A percentile compares a stretch with the other conserved stretches of the same genome.
Conservation (phyloP, 202 grass and related monocot species). For the Setaria italica region DNA sequence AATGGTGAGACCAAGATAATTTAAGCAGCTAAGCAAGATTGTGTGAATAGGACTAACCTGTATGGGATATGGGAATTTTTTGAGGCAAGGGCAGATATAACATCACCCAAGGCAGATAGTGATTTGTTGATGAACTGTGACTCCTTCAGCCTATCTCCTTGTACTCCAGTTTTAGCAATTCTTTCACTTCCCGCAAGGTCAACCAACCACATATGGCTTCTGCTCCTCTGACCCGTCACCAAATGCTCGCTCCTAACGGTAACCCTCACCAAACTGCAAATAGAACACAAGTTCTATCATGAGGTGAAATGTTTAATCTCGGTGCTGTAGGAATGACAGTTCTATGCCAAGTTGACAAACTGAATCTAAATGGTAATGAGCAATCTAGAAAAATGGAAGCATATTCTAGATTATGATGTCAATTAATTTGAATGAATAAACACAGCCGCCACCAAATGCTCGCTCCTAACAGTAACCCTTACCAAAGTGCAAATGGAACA, state of each 20-base stretch:
- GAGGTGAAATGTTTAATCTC: constrained; percentile 6
- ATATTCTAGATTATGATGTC: constrained; percentile 31
- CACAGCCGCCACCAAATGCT: not conserved
- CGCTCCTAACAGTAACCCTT: too few species aligned
- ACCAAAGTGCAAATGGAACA: too few species aligned
- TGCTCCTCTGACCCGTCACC: constrained; percentile 65
- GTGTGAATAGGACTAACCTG: constrained; percentile 54
- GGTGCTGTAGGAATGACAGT: constrained; percentile 13
- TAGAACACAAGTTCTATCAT: constrained; percentile 17
- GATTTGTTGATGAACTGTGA: constrained; percentile 97
- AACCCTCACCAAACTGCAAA: constrained; percentile 83
- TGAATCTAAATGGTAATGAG: constrained; percentile 9
- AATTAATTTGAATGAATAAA: constrained; percentile 26
- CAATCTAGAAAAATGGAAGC: not conserved
- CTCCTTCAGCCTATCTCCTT: constrained; percentile 90
- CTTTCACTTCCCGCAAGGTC: constrained; percentile 97
- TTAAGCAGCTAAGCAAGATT: constrained; percentile 28
- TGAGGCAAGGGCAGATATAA: constrained; percentile 88
- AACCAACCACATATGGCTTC: constrained; percentile 88
- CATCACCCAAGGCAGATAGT: constrained; percentile 88
- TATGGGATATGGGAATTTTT: constrained; percentile 91
- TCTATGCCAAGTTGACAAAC: not conserved
- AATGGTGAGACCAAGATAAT: constrained; percentile 14
- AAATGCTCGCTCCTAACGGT: constrained; percentile 76
- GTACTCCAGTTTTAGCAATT: constrained; percentile 79